Evolutionary conservation across 2,329 filamentous ascomycete species (phyloP).

Genomic region (Fusarium metavorans): DNA sequence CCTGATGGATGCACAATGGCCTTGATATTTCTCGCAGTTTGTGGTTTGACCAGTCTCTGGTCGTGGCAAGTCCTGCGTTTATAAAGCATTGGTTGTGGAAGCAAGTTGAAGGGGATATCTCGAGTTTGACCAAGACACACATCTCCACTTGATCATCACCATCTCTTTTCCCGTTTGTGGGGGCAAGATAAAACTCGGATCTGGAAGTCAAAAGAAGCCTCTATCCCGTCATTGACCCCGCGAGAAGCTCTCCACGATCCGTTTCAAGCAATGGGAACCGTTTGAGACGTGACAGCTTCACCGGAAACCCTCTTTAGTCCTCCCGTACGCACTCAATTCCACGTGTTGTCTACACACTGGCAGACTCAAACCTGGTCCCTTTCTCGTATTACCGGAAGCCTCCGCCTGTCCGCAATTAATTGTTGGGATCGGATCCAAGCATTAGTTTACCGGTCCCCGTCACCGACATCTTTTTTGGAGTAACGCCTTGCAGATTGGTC

Average conservation of each 20-base stretch:
- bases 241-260: conserved; percentile 12
- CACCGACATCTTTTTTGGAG: conserved; percentile 38
- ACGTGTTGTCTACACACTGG: not conserved
- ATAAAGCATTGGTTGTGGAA: not conserved
- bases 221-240: conserved; percentile 27
- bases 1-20: conserved; percentile 25
- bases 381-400: conserved; percentile 17
- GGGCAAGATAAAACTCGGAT: conserved; percentile 8
- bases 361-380: not conserved
- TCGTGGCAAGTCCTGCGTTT: not conserved
- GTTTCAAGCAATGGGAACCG: conserved; percentile 19
- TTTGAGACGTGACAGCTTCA: conserved; percentile 20
- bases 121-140: not conserved
- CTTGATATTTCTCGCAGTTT: conserved; percentile 6
- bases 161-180: conserved; percentile 1
- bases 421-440: conserved; percentile 27
- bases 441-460: conserved; percentile 32
- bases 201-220: conserved; percentile 8
- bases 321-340: not conserved
- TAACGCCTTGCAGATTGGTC: conserved; percentile 39
- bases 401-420: conserved; percentile 33
- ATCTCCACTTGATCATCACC: not conserved
- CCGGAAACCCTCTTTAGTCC: not conserved
- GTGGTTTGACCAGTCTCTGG: not conserved
- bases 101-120: not conserved